phyloP scores from a whole-genome alignment of 495 filamentous ascomycete genomes.

The Tuber aestivum region DNA sequence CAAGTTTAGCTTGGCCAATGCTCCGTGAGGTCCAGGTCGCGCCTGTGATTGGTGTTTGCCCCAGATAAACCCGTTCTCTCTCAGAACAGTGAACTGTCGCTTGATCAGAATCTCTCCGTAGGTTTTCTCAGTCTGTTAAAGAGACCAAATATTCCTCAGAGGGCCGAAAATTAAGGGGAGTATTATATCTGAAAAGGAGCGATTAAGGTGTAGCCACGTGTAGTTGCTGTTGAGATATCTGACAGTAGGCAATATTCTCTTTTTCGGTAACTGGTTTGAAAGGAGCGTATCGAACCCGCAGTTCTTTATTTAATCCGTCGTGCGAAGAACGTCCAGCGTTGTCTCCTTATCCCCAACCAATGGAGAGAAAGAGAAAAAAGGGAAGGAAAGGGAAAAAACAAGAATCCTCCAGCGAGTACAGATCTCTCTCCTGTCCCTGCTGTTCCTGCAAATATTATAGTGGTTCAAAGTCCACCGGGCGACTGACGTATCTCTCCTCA shows the following conservation, averaged over 20 bases:
- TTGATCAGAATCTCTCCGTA: slow-evolving; percentile 4
- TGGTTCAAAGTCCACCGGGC: slow-evolving; percentile 28
- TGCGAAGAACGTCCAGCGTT: slow-evolving; percentile 40
- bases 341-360: slow-evolving; percentile 32
- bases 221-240: slow-evolving; percentile 28
- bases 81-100: background rate
- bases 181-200: slow-evolving; percentile 12
- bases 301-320: slow-evolving; percentile 40
- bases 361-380: slow-evolving; percentile 15
- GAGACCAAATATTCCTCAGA: slow-evolving; percentile 7
- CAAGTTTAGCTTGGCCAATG: background rate
- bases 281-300: slow-evolving; percentile 40
- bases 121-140: background rate
- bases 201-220: slow-evolving; percentile 37
- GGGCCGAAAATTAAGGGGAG: slow-evolving; percentile 5
- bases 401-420: slow-evolving; percentile 27
- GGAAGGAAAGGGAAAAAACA: no score
- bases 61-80: background rate
- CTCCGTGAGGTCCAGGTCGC: background rate
- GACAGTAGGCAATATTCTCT: slow-evolving; percentile 20
- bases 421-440: slow-evolving; percentile 26
- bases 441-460: slow-evolving; percentile 37
- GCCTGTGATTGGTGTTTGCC: background rate
- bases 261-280: slow-evolving; percentile 29
- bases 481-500: slow-evolving; percentile 34